Evolutionary conservation across 1,284 basidiomycete genomes (phyloP).

Genomic region (Austroboletus novae-zelandiae): DNA sequence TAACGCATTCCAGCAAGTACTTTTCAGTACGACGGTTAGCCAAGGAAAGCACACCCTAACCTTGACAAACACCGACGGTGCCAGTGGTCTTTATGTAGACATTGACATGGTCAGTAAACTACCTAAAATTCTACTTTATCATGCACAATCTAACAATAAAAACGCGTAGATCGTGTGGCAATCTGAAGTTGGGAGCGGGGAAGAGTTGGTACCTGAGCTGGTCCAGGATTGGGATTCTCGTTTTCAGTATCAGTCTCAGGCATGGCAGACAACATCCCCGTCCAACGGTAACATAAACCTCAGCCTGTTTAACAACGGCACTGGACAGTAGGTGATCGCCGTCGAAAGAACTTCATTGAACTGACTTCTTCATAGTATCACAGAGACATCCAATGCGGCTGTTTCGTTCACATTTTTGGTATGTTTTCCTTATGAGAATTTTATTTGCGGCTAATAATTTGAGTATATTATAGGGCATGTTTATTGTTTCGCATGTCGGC

Average conservation of each 20-base stretch:
- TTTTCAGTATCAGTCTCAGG: constrained; percentile 22
- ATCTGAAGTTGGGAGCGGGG: constrained; percentile 22
- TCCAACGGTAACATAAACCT: constrained; percentile 10
- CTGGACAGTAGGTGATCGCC: constrained; percentile 30
- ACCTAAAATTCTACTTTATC: background rate
- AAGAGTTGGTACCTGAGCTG: constrained; percentile 15
- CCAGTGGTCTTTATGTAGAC: constrained; percentile 19
- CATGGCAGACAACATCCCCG: constrained; percentile 19
- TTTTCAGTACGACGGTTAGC: constrained; percentile 24
- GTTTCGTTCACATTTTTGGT: constrained; percentile 32
- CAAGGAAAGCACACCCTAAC: constrained; percentile 28
- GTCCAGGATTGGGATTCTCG: constrained; percentile 23
- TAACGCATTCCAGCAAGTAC: constrained; percentile 23
- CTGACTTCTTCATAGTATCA: constrained; percentile 21
- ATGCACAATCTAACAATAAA: background rate
- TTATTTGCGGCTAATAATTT: background rate
- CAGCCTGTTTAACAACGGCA: constrained; percentile 24
- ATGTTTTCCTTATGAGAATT: constrained; percentile 2
- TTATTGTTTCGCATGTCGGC: background rate
- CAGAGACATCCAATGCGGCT: constrained; percentile 18
- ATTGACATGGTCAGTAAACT: constrained; percentile 31
- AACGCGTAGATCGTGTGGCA: constrained; percentile 27
- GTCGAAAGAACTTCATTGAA: background rate
- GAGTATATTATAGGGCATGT: constrained; percentile 15
- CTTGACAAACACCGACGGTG: constrained; percentile 27